Evolutionary conservation across 140 eudicot genomes (phyloP).

Genomic region (Senecio squalidus): DNA sequence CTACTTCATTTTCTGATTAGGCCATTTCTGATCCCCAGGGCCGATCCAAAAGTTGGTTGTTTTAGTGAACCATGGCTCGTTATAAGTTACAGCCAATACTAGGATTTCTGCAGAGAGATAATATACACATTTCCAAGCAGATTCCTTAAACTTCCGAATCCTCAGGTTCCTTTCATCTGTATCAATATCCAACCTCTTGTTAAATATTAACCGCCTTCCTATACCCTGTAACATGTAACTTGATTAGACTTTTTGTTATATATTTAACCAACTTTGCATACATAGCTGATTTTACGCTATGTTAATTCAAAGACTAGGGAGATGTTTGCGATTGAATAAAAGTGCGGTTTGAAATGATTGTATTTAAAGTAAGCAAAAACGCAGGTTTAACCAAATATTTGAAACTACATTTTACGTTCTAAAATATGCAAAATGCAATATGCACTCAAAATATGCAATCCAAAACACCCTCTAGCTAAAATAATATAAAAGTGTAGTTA

Average conservation of each 20-base stretch:
- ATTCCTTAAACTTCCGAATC: conserved; percentile 65
- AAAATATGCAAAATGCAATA: no score
- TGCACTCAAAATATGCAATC: no score
- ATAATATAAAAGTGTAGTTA: no score
- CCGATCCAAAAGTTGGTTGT: conserved; percentile 72
- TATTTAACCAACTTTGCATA: not conserved
- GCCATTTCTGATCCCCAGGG: conserved; percentile 85
- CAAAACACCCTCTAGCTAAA: no score
- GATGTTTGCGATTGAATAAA: not conserved
- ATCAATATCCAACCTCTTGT: conserved; percentile 34
- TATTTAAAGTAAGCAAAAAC: no score
- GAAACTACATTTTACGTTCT: no score
- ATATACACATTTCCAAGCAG: conserved; percentile 77
- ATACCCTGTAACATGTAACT: conserved; percentile 48
- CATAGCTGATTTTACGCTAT: no score
- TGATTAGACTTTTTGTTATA: not conserved
- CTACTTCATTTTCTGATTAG: conserved; percentile 72
- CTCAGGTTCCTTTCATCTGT: conserved; percentile 44
- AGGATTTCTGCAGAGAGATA: conserved; percentile 77
- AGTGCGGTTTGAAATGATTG: not conserved
- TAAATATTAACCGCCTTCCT: conserved; percentile 51
- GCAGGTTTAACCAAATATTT: no score
- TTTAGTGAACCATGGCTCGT: conserved; percentile 85
- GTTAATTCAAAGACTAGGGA: no score
- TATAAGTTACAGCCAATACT: conserved; percentile 54